Evolutionary conservation across 139 green algal species (phyloP).

Genomic region (Chlamydomonas eustigma): DNA sequence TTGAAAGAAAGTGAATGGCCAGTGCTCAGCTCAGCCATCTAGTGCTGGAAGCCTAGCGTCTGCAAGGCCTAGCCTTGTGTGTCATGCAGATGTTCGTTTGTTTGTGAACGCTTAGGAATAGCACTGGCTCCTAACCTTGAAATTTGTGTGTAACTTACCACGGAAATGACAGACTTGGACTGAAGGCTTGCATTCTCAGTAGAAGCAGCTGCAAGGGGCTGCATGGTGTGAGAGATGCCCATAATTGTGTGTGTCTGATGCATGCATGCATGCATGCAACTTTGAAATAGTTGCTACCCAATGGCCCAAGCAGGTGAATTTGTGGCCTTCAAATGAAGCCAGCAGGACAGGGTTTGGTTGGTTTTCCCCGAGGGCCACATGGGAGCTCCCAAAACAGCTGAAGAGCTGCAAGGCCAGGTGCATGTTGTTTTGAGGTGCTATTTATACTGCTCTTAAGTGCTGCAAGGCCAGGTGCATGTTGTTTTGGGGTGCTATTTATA

Average conservation of each 20-base stretch:
- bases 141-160: too few species aligned
- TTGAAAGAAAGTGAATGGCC: too few species aligned
- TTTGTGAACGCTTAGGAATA: too few species aligned
- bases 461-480: too few species aligned
- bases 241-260: not conserved
- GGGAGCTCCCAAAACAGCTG: conserved; percentile 29
- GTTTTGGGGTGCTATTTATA: too few species aligned
- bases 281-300: not conserved
- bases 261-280: not conserved
- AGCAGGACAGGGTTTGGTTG: conserved; percentile 40
- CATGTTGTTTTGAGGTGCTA: too few species aligned
- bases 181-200: not conserved
- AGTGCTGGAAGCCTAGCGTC: too few species aligned
- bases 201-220: not conserved
- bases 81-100: too few species aligned
- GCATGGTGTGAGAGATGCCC: not conserved
- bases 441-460: too few species aligned
- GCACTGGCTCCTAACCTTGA: too few species aligned
- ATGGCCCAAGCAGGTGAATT: conserved; percentile 10
- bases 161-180: not conserved
- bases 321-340: conserved; percentile 26
- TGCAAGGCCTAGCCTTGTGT: too few species aligned
- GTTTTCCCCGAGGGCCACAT: conserved; percentile 30
- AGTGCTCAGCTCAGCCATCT: too few species aligned
- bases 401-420: conserved; percentile 29